Conservation (phyloP, 768 basidiomycete species). For the Saitozyma sp. region DNA sequence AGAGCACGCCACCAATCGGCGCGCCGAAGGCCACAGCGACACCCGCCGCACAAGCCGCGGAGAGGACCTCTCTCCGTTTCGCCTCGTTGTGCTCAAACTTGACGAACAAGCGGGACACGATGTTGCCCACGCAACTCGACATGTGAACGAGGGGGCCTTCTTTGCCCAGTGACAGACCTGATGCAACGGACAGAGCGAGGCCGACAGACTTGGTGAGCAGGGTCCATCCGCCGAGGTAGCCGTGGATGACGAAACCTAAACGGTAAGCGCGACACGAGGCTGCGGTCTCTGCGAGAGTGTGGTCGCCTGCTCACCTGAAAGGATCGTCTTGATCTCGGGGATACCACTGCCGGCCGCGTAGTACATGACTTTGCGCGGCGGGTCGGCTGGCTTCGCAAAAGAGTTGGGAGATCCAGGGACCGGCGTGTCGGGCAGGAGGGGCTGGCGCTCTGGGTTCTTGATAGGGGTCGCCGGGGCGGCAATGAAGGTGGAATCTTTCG, state of each 20-base stretch:
- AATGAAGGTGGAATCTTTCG: conserved; percentile 76
- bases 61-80: conserved; percentile 90
- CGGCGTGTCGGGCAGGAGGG: conserved; percentile 20
- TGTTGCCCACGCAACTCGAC: conserved; percentile 88
- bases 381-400: conserved; percentile 10
- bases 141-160: conserved; percentile 92
- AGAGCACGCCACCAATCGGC: conserved; percentile 66
- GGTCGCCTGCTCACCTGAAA: conserved; percentile 37
- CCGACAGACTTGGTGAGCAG: conserved; percentile 88
- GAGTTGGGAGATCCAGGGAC: conserved; percentile 20
- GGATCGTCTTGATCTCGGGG: conserved; percentile 76
- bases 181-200: conserved; percentile 84
- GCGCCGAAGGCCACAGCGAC: conserved; percentile 97
- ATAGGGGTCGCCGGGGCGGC: conserved; percentile 16
- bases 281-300: background rate
- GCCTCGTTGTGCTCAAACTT: conserved; percentile 98
- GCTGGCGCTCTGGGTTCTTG: conserved; percentile 22
- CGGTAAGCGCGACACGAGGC: background rate
- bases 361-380: conserved; percentile 68
- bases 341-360: conserved; percentile 96
- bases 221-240: conserved; percentile 87
- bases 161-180: conserved; percentile 86
- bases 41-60: conserved; percentile 94
- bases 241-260: conserved; percentile 88
- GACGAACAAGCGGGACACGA: conserved; percentile 74